Evolutionary conservation across 805 yeast species (phyloP), one percentile per base, ranked within the genome.

Genomic region (Saccharomycopsis microspora): DNA sequence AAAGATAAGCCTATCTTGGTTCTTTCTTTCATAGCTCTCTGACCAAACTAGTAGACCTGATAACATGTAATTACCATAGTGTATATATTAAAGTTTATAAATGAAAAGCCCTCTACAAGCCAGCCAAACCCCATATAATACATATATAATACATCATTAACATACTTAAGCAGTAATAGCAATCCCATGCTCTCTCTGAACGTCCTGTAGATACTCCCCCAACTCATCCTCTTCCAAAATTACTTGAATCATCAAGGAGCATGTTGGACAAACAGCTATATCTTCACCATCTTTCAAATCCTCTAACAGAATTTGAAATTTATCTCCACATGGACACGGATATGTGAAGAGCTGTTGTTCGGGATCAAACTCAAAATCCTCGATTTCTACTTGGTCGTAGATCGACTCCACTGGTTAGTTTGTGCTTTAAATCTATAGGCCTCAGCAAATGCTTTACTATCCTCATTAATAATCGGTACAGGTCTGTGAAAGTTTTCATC

Each of bases 251-350:
- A 87, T 88, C 46, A 93, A 69, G 27, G 95, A 85, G 65, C 98
- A 93, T 48, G 94, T 82, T 32, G 98, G 98, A 64, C 98, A 93
- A 11, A 90, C 94, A 0, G 98, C 98, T 32, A 87, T 79, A 52
- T 87, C 88, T 57, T 86, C 94, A 5, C 97, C 98, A 56, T 88
- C 96, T 52, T 71, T 69, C 63, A 93, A 70, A 60, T 93, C 98
- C 57, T 83, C 93, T 44, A 88, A 70, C 32, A 77, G 70, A 31
- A 93, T 85, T 60, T 90, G 95, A 65, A 93, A 93, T 59, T 80
- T 73, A 64, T 93, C 98, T 6, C 98, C 98, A 64, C 98, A 93
- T 1, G 98, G 98, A 70, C 98, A 93, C 3, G 98, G 98, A 58
- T 89, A 90, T 44, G 87, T 83, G 65, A 89, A 86, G 30, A 86